Base-by-base conservation (phyloP, 352 stramenopile species). In the Thraustochytrium sp. region DNA sequence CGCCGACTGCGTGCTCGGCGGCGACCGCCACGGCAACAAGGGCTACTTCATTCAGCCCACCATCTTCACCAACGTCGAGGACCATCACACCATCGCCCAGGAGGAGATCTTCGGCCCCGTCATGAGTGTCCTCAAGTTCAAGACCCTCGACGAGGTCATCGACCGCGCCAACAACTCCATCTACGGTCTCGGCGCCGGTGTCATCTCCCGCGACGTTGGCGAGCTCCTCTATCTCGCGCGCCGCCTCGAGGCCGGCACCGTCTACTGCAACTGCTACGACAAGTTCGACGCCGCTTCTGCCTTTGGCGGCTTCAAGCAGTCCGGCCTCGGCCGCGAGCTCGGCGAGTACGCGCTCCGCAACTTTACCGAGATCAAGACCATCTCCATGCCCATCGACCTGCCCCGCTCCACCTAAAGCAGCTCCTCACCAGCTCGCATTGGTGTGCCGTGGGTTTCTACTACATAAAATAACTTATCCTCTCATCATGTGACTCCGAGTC, bases 101-200 rank as follows among this genome's bases (percentile, higher is more conserved):
- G 92, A 97, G 76, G 93, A 98, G 88, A 93, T 97, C 64, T 97
- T 97, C 85, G 93, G 94, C n/a, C 92, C 92, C 2, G 91, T 97
- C 31, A 93, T 96, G 56, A 88, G 78, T 3, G 92, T 97, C 42
- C 85, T 96, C 68, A 93, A 93, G 84, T 97, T 96, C 85, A 91
- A 93, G 85, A 92, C 88, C 31, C 88, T 96, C 42, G 91, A 96
- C 53, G 93, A 97, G 73, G 92, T 94, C 21, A 92, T 97, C 62
- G 34, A 88, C 38, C 88, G 91, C 31, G 92, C 92, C 21, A 97
- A 97, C 85, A 88, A 93, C 86, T 93, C 89, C 5, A 68, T 90
- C 23, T 97, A 93, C 87, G 93, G 93, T 8, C 89, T 98, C 2
- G 92, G 90, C 34, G 92, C 92, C 21, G 92, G 91, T 42, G 76